A percentile compares a stretch with the other conserved stretches of the same genome.
These are phyloP conservation scores for Aspergillus olivimuriae DNA, from an alignment of 495 filamentous ascomycete species.

Conservation along the genomic window DNA sequence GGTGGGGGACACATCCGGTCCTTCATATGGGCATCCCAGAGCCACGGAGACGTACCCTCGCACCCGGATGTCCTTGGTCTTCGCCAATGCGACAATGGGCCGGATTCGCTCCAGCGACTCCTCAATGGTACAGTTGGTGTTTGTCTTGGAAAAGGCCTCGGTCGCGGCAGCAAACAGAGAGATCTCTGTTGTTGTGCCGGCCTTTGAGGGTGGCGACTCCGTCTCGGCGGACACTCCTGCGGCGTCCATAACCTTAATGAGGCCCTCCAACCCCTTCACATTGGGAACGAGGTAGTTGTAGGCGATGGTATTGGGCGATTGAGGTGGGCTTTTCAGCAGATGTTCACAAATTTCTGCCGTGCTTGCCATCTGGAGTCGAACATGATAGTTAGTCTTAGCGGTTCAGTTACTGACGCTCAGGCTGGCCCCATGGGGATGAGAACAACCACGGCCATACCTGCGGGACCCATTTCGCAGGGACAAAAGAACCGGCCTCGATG, in stretches of 20 bases:
- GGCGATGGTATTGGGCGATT: constrained; percentile 58
- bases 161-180: constrained; percentile 92
- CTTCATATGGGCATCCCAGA: constrained; percentile 91
- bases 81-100: constrained; percentile 68
- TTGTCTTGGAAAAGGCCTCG: constrained; percentile 82
- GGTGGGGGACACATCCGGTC: constrained; percentile 69
- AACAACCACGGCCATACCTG: constrained; percentile 51
- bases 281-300: constrained; percentile 96
- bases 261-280: constrained; percentile 63
- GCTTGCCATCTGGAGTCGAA: constrained; percentile 96
- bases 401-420: background rate
- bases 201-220: constrained; percentile 26
- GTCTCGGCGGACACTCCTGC: constrained; percentile 36
- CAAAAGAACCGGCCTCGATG: constrained; percentile 94
- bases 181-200: constrained; percentile 56
- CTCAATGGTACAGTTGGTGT: constrained; percentile 84
- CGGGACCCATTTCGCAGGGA: constrained; percentile 95
- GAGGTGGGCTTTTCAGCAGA: constrained; percentile 54
- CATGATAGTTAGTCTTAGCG: background rate
- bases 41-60: constrained; percentile 95
- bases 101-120: constrained; percentile 72
- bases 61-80: constrained; percentile 63
- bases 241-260: constrained; percentile 39
- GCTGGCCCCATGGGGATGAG: background rate
- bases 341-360: constrained; percentile 75